Conservation (phyloP, 768 basidiomycete species). For the Podaxis pistillaris region DNA sequence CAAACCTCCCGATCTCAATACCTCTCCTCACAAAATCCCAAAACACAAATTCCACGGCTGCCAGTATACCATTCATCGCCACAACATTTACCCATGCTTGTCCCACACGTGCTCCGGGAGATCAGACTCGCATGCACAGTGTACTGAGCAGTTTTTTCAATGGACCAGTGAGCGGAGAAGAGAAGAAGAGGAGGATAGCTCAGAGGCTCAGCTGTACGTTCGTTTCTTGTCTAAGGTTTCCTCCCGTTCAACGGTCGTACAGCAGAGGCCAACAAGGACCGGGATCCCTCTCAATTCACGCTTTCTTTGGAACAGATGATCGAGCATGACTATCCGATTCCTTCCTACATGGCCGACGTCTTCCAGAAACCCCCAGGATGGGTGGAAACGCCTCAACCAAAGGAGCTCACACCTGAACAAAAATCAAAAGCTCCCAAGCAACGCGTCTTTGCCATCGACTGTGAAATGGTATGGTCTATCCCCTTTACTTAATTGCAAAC, state of each 20-base stretch:
- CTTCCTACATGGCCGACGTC: slow-evolving; percentile 77
- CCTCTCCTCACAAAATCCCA: slow-evolving; percentile 30
- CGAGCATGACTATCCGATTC: slow-evolving; percentile 91
- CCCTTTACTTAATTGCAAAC: not conserved
- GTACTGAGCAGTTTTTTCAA: slow-evolving; percentile 83
- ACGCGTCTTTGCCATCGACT: slow-evolving; percentile 84
- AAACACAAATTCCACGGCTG: slow-evolving; percentile 21
- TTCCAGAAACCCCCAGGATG: slow-evolving; percentile 68
- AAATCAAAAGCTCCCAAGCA: slow-evolving; percentile 31
- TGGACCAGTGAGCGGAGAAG: slow-evolving; percentile 73
- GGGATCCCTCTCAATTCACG: slow-evolving; percentile 65
- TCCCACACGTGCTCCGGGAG: slow-evolving; percentile 91
- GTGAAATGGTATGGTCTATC: slow-evolving; percentile 81
- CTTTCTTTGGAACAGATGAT: slow-evolving; percentile 85
- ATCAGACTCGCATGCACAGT: slow-evolving; percentile 80
- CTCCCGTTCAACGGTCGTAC: slow-evolving; percentile 16
- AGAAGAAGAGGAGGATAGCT: slow-evolving; percentile 67
- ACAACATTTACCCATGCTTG: slow-evolving; percentile 90
- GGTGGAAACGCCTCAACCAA: slow-evolving; percentile 73
- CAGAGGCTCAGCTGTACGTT: slow-evolving; percentile 36
- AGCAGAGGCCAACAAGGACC: slow-evolving; percentile 61
- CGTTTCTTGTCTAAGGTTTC: not conserved
- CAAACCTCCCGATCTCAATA: slow-evolving; percentile 45
- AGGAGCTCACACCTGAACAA: not conserved
- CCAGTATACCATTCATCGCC: slow-evolving; percentile 62